These are phyloP conservation scores for Lablab purpureus DNA, from an alignment of 306 rosid genomes.

Conservation along the genomic window DNA sequence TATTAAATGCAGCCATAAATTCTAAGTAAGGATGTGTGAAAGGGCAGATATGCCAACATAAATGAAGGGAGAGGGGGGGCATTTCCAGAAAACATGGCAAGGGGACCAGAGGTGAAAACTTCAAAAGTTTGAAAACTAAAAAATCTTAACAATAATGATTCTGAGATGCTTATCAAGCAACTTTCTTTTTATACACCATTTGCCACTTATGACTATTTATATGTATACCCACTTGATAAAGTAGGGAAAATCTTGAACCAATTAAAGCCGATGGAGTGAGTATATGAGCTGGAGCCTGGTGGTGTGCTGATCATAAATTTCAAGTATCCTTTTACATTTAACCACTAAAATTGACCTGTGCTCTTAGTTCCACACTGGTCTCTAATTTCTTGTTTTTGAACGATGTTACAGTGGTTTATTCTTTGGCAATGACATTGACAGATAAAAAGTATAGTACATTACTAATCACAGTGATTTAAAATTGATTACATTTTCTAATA, in stretches of 20 bases:
- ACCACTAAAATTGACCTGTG: slow-evolving; percentile 19
- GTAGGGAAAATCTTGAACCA: slow-evolving; percentile 25
- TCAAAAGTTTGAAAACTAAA: slow-evolving; percentile 25
- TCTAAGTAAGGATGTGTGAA: slow-evolving; percentile 36
- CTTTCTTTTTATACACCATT: slow-evolving; percentile 37
- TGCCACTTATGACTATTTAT: slow-evolving; percentile 14
- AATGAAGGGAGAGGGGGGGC: slow-evolving; percentile 44
- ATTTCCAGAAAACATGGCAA: slow-evolving; percentile 15
- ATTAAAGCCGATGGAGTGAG: slow-evolving; percentile 2
- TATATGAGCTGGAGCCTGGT: slow-evolving; percentile 37
- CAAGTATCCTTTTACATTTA: slow-evolving; percentile 16
- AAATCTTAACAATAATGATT: slow-evolving; percentile 32
- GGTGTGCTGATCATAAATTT: slow-evolving; percentile 35
- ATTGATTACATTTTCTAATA: neutral
- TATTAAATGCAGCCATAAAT: slow-evolving; percentile 61
- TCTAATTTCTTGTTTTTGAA: neutral
- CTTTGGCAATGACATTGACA: slow-evolving; percentile 15
- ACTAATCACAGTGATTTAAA: neutral
- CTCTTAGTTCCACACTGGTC: neutral
- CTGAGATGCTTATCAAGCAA: slow-evolving; percentile 29
- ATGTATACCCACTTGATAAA: slow-evolving; percentile 4
- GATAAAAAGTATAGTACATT: neutral
- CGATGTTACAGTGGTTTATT: neutral
- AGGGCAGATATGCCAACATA: slow-evolving; percentile 54
- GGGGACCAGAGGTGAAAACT: slow-evolving; percentile 29